phyloP scores from a whole-genome alignment of 2,329 filamentous ascomycete genomes.

The Trichoderma atroviride region DNA sequence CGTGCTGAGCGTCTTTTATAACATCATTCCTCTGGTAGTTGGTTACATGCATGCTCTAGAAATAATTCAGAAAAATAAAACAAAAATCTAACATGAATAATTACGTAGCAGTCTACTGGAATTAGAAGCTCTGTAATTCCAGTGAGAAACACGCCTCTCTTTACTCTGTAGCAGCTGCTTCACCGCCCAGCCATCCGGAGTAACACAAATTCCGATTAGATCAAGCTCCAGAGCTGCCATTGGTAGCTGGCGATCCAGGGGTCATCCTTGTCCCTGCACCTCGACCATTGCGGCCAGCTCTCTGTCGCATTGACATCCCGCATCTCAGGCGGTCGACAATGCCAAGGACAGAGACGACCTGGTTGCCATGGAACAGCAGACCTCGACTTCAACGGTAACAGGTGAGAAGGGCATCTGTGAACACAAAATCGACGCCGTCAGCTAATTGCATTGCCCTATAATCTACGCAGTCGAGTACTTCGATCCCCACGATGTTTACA shows the following conservation, averaged over 20 bases:
- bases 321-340: conserved; percentile 33
- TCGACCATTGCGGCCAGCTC: conserved; percentile 23
- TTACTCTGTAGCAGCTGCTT: background rate
- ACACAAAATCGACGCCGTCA: background rate
- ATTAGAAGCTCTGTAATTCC: background rate
- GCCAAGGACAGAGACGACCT: conserved; percentile 34
- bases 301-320: conserved; percentile 20
- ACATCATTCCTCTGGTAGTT: background rate
- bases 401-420: conserved; percentile 49
- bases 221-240: conserved; percentile 14
- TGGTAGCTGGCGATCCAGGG: conserved; percentile 14
- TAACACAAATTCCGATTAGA: conserved; percentile 33
- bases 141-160: background rate
- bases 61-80: background rate
- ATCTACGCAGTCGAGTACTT: conserved; percentile 79
- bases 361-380: conserved; percentile 64
- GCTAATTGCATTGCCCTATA: background rate
- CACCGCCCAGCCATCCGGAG: conserved; percentile 36
- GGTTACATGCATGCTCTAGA: background rate
- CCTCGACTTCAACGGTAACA: conserved; percentile 76
- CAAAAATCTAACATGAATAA: background rate
- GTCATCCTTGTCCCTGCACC: conserved; percentile 22
- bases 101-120: background rate
- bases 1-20: background rate
- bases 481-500: conserved; percentile 88